Evolutionary conservation across 2,329 filamentous ascomycete genomes (phyloP).

Genomic region (Colletotrichum coccodes): DNA sequence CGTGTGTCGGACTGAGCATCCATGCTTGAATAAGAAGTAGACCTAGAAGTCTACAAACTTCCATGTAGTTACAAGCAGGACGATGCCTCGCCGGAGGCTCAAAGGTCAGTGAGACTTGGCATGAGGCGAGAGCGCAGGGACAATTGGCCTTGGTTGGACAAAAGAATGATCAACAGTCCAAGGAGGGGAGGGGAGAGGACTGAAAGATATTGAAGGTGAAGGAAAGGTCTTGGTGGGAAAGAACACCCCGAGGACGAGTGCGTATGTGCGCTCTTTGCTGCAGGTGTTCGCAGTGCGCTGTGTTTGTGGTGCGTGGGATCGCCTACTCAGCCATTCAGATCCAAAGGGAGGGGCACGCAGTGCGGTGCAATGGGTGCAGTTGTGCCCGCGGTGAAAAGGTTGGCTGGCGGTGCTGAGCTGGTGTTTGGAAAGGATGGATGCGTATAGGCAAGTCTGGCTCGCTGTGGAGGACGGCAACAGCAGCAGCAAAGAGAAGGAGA

Average conservation of each 20-base stretch:
- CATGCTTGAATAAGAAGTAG: not conserved
- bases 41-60: constrained; percentile 21
- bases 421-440: not conserved
- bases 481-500: not conserved
- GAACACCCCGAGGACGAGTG: not conserved
- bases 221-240: not conserved
- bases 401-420: not conserved
- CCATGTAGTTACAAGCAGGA: constrained; percentile 14
- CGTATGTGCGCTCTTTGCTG: not conserved
- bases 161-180: not conserved
- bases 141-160: not conserved
- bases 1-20: constrained; percentile 10
- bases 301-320: not conserved
- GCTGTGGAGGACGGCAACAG: not conserved
- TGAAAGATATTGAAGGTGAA: not conserved
- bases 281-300: not conserved
- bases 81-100: constrained; percentile 27
- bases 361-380: constrained; percentile 12
- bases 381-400: constrained; percentile 3
- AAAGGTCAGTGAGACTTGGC: constrained; percentile 23
- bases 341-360: constrained; percentile 1
- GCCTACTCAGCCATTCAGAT: constrained; percentile 9
- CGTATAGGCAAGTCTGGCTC: not conserved
- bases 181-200: not conserved
- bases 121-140: constrained; percentile 12